These are phyloP conservation scores for Aureobasidium sp. DNA, from an alignment of 2,329 filamentous ascomycete species.

Conservation along the genomic window DNA sequence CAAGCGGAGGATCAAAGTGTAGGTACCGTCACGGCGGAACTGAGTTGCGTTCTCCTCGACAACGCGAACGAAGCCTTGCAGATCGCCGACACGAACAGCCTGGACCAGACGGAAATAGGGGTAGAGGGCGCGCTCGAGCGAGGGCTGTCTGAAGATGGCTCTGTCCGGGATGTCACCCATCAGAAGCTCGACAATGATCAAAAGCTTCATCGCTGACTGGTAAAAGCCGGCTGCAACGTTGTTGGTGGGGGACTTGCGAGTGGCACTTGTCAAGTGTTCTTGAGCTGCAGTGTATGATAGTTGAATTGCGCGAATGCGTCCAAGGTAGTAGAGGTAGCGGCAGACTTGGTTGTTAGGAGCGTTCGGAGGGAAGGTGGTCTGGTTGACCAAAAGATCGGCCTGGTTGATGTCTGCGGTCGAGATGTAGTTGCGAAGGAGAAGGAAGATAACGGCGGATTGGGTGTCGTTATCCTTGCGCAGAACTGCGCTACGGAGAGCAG, in stretches of 20 bases:
- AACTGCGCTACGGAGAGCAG: conserved; percentile 87
- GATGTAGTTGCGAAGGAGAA: conserved; percentile 92
- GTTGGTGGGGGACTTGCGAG: conserved; percentile 87
- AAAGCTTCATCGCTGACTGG: conserved; percentile 91
- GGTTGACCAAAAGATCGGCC: conserved; percentile 88
- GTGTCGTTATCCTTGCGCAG: conserved; percentile 94
- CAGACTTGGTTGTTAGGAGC: conserved; percentile 98
- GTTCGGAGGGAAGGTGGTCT: conserved; percentile 88
- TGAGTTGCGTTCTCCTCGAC: conserved; percentile 72
- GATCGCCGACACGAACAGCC: conserved; percentile 90
- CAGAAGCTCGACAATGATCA: conserved; percentile 89
- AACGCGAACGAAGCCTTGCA: conserved; percentile 84
- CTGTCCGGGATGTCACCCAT: conserved; percentile 99
- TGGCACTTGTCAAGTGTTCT: conserved; percentile 84
- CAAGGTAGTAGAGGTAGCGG: conserved; percentile 93
- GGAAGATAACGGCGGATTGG: conserved; percentile 91
- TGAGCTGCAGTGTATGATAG: conserved; percentile 95
- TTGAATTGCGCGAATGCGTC: conserved; percentile 92
- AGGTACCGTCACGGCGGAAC: conserved; percentile 90
- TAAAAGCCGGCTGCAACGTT: conserved; percentile 87
- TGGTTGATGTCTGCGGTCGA: conserved; percentile 94
- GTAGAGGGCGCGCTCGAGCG: conserved; percentile 79
- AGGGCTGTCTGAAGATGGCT: conserved; percentile 82
- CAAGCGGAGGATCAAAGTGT: conserved; percentile 87
- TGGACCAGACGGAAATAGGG: conserved; percentile 93